Percentiles rank a stretch among this genome's conserved stretches.
Evolutionary conservation across 805 yeast species (phyloP).

Genomic region (Kodamaea restingae): DNA sequence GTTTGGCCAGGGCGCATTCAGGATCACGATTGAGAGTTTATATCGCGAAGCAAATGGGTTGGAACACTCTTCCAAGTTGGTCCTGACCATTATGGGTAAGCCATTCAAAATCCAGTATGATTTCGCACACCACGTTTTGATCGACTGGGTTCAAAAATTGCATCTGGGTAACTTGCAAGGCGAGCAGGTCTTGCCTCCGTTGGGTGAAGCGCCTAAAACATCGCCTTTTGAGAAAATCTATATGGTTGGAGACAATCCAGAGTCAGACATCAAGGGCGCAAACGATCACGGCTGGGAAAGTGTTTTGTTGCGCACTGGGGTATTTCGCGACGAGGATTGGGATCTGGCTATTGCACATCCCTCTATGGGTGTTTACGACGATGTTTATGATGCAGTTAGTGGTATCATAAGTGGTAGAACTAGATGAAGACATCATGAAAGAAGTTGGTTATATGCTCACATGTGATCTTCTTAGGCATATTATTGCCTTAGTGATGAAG

Average conservation of each 20-base stretch:
- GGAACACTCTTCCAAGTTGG: constrained; percentile 28
- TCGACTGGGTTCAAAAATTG: constrained; percentile 47
- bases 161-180: constrained; percentile 11
- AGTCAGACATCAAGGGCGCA: constrained; percentile 88
- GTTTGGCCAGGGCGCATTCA: constrained; percentile 88
- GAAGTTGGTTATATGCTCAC: too few relatives aligned
- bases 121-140: constrained; percentile 71
- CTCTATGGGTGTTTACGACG: constrained; percentile 45
- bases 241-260: constrained; percentile 98
- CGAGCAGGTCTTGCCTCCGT: constrained; percentile 37
- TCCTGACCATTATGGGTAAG: constrained; percentile 68
- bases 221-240: constrained; percentile 55
- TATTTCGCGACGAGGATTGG: constrained; percentile 61
- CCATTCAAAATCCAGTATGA: constrained; percentile 78
- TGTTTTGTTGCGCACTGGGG: constrained; percentile 83
- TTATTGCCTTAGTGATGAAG: too few relatives aligned
- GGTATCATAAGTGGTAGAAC: constrained; percentile 15
- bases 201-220: constrained; percentile 35
- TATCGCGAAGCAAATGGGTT: constrained; percentile 54
- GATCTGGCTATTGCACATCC: constrained; percentile 38
- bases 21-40: constrained; percentile 57
- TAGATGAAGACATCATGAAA: background rate
- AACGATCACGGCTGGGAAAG: constrained; percentile 85
- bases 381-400: constrained; percentile 45
- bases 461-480: too few relatives aligned